phyloP scores from a whole-genome alignment of 192 early-diverging fungal genomes.

The Helicostylum pulchrum region DNA sequence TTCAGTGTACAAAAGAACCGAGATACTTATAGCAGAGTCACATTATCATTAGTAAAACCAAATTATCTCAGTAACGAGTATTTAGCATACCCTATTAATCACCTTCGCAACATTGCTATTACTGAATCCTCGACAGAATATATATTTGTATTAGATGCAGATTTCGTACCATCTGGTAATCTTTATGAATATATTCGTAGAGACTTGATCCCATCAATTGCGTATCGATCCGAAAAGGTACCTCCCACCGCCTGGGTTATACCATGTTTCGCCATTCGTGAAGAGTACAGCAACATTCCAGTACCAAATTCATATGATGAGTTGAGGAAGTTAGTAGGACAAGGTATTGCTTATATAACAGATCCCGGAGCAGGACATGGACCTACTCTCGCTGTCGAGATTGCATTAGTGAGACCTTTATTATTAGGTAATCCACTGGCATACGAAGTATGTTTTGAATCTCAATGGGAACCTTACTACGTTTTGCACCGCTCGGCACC shows the following conservation, averaged over 20 bases:
- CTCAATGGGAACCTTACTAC: conserved; percentile 60
- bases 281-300: conserved; percentile 22
- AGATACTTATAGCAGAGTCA: conserved; percentile 19
- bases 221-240: conserved; percentile 1
- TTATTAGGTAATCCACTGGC: conserved; percentile 15
- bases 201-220: conserved; percentile 22
- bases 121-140: conserved; percentile 37
- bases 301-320: conserved; percentile 39
- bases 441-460: conserved; percentile 57
- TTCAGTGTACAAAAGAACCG: conserved; percentile 30
- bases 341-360: conserved; percentile 45
- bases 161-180: conserved; percentile 45
- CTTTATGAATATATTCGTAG: conserved; percentile 32
- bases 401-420: conserved; percentile 29
- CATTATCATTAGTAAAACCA: conserved; percentile 46
- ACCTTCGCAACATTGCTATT: conserved; percentile 48
- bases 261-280: conserved; percentile 47
- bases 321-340: conserved; percentile 36
- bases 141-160: conserved; percentile 53
- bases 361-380: conserved; percentile 54
- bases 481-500: conserved; percentile 39
- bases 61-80: conserved; percentile 31
- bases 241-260: conserved; percentile 40
- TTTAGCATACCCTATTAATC: conserved; percentile 51
- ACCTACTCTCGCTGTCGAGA: conserved; percentile 38